These are phyloP conservation scores for Ceratocystis albifundus DNA, from an alignment of 2,329 filamentous ascomycete species.

Conservation along the genomic window DNA sequence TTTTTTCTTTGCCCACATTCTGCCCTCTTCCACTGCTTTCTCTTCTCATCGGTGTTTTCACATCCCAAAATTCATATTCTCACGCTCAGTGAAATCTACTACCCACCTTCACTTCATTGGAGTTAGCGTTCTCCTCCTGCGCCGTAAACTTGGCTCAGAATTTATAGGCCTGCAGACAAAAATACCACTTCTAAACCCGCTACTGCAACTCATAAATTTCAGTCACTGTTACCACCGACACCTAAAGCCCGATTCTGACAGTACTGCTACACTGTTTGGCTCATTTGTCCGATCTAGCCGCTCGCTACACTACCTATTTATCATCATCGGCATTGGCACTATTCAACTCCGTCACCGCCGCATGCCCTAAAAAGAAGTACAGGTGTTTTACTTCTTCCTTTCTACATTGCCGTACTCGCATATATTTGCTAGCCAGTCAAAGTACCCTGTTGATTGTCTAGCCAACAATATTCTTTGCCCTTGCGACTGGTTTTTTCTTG, in stretches of 20 bases:
- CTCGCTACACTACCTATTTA: background rate
- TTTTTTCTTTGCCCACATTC: background rate
- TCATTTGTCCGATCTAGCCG: background rate
- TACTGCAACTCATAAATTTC: background rate
- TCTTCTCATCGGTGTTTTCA: background rate
- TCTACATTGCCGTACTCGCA: background rate
- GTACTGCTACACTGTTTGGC: background rate
- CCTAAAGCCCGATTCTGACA: background rate
- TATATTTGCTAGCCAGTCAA: background rate
- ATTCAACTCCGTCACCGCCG: background rate
- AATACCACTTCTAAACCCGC: background rate
- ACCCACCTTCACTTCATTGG: background rate
- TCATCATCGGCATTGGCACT: background rate
- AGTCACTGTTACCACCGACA: background rate
- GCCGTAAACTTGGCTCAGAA: slow-evolving; percentile 18
- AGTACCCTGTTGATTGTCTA: background rate
- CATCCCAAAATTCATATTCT: background rate
- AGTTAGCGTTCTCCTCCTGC: slow-evolving; percentile 12
- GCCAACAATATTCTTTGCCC: background rate
- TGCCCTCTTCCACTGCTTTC: background rate
- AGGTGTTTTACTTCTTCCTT: background rate
- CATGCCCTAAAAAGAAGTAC: background rate
- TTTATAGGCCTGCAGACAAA: background rate
- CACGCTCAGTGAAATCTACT: slow-evolving; percentile 2
- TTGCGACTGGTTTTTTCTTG: background rate